phyloP scores from a whole-genome alignment of 352 stramenopile species.

The Pythium insidiosum region DNA sequence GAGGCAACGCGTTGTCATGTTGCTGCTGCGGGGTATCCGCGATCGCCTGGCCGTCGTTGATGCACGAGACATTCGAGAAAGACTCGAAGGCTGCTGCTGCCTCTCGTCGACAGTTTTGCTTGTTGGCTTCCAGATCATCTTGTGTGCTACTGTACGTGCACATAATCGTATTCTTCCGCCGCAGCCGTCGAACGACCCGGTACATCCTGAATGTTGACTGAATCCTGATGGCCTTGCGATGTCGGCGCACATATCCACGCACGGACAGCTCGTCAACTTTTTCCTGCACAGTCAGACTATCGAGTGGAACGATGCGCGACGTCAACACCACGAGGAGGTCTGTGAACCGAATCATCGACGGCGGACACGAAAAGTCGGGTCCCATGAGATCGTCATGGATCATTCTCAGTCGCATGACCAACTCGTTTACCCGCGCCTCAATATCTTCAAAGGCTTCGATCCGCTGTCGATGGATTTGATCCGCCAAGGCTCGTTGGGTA shows the following conservation, averaged over 20 bases:
- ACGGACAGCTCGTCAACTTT: conserved; percentile 80
- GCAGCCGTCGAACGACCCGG: conserved; percentile 27
- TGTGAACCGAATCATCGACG: conserved; percentile 67
- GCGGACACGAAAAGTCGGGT: conserved; percentile 28
- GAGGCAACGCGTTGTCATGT: too few species aligned
- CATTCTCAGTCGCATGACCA: conserved; percentile 53
- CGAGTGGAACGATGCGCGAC: conserved; percentile 51
- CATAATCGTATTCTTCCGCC: too few species aligned
- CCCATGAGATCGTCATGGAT: conserved; percentile 49
- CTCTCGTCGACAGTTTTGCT: too few species aligned
- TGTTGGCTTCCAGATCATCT: too few species aligned
- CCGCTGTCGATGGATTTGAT: conserved; percentile 31
- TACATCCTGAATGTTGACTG: conserved; percentile 63
- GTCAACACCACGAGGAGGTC: conserved; percentile 68
- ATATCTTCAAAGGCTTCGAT: conserved; percentile 62
- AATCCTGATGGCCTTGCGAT: conserved; percentile 49
- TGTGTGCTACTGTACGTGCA: too few species aligned
- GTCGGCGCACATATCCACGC: conserved; percentile 54
- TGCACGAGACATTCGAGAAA: too few species aligned
- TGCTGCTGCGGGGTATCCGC: too few species aligned
- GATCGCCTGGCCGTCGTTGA: too few species aligned
- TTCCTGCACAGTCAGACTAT: conserved; percentile 68
- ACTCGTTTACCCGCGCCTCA: conserved; percentile 52
- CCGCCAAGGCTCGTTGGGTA: conserved; percentile 24
- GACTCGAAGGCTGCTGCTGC: too few species aligned